Base-by-base conservation (phyloP, 805 yeast species). In the Candida khao-thaluensis region DNA sequence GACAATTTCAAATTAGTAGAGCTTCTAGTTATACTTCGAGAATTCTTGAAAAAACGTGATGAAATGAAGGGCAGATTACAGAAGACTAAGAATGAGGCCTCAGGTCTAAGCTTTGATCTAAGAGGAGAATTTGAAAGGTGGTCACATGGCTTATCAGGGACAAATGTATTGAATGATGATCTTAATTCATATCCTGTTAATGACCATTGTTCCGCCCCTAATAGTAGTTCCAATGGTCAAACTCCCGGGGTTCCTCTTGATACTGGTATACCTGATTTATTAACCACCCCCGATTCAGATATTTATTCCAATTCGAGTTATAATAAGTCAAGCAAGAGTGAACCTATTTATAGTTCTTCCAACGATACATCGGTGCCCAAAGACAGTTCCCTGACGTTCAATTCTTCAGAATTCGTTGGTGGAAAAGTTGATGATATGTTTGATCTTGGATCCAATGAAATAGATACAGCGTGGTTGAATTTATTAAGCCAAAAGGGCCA, bases 381-480 rank as follows among this genome's bases (percentile, higher is more conserved):
- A 11, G 22, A 31, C 18, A 3, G 14, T 21, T 5, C 18, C 7
- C 17, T 9, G 11, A 17, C 8, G 5, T 29, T 17, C 9, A 29
- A 29, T 29, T 4, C 32, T 11, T 4, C 10, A 8, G 32, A 29
- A 7, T 17, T 3, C 18, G 17, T 6, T 3, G 17, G n/a, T 29
- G 11, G 12, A 2, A 31, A 31, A 7, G 4, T 21, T 5, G 35
- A 31, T 5, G 22, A 22, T 21, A 9, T 31, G 5, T 33, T 23
- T 9, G 24, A 23, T 29, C n/a, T 18, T 9, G 38, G 32, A 5
- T 29, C 35, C 10, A 30, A 23, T 16, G 36, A 37, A 24, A 27
- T 38, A 10, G 43, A 40, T 35, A 21, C 38, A 11, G 35, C 17
- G 5, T 40, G 43, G 43, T 20, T 40, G 28, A 34, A 35, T 29